Evolutionary conservation across 2,329 filamentous ascomycete genomes (phyloP).

Genomic region (Botrytis deweyae): DNA sequence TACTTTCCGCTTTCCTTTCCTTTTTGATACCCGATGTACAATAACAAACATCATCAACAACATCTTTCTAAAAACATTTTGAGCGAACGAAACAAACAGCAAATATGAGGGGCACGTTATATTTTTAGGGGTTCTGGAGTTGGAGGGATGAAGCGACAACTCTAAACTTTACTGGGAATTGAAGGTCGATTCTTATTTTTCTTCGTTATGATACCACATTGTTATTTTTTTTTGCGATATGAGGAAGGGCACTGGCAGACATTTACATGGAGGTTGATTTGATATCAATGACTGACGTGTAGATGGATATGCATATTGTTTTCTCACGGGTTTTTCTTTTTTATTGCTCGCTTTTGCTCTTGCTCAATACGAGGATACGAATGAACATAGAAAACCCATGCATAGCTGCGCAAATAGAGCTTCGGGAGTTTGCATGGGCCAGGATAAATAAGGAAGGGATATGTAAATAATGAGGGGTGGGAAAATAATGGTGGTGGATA

Average conservation of each 20-base stretch:
- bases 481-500: neutral
- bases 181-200: neutral
- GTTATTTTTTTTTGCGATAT: conserved; percentile 5
- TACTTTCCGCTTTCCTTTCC: neutral
- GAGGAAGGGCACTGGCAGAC: neutral
- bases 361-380: neutral
- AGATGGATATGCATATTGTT: neutral
- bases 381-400: neutral
- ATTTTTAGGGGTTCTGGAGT: neutral
- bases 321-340: neutral
- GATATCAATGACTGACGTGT: neutral
- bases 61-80: neutral
- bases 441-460: neutral
- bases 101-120: neutral
- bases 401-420: neutral
- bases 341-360: neutral
- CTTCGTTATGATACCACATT: conserved; percentile 16
- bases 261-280: neutral
- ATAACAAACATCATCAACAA: neutral
- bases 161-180: neutral
- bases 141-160: neutral
- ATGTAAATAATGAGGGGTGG: neutral
- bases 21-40: neutral
- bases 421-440: neutral
- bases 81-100: neutral